Conservation (phyloP, 176 grass and related monocot genomes). For the Triticum turgidum region DNA sequence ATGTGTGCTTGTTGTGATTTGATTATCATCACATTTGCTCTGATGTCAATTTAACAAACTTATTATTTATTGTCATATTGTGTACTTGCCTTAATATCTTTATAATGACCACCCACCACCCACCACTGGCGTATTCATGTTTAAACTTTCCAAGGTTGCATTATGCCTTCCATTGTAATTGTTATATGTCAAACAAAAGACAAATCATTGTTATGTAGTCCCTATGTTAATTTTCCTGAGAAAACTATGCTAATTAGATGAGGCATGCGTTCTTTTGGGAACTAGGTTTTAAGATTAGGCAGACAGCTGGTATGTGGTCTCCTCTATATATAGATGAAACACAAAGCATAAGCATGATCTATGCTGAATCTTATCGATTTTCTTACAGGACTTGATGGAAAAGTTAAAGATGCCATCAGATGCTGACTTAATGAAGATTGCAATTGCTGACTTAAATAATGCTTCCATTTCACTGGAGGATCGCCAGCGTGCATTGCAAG, state of each 20-base stretch:
- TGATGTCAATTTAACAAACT: background rate
- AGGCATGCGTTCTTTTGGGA: background rate
- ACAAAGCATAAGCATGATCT: background rate
- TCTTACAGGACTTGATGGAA: slow-evolving; percentile 82
- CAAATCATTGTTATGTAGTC: background rate
- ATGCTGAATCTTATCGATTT: background rate
- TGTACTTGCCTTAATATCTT: background rate
- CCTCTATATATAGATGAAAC: slow-evolving; percentile 12
- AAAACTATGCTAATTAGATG: background rate
- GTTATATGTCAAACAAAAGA: background rate
- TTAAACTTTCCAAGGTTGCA: background rate
- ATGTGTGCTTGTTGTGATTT: background rate
- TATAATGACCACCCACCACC: background rate
- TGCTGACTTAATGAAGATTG: slow-evolving; percentile 87
- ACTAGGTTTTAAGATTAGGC: background rate
- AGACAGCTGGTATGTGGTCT: background rate
- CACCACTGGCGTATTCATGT: background rate
- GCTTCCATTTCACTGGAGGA: slow-evolving; percentile 75
- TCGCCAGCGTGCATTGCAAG: slow-evolving; percentile 64
- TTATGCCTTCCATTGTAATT: background rate
- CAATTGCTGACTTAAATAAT: slow-evolving; percentile 83
- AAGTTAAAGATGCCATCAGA: slow-evolving; percentile 87
- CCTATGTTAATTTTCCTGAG: background rate
- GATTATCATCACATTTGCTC: background rate
- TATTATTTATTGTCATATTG: background rate